Evolutionary conservation across 1,284 basidiomycete genomes (phyloP).

Genomic region (Ustilago xerochloae): DNA sequence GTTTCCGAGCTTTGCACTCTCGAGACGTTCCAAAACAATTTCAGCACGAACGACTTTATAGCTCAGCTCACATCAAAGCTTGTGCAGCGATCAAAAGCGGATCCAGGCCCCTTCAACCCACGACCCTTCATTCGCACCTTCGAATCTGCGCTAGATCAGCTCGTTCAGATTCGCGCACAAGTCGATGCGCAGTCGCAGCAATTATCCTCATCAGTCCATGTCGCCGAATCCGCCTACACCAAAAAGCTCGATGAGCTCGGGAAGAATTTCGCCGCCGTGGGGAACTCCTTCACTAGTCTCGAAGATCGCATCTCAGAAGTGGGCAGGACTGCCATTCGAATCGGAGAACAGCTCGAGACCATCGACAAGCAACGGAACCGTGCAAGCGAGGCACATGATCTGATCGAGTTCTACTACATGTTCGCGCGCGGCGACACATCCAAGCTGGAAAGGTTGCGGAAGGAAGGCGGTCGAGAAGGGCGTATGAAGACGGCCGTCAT

Average conservation of each 20-base stretch:
- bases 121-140: conserved; percentile 91
- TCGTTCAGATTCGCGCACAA: conserved; percentile 85
- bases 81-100: conserved; percentile 82
- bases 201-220: conserved; percentile 89
- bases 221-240: conserved; percentile 91
- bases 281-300: conserved; percentile 58
- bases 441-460: conserved; percentile 81
- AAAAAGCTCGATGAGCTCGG: conserved; percentile 91
- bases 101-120: conserved; percentile 89
- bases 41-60: conserved; percentile 90
- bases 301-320: conserved; percentile 82
- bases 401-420: conserved; percentile 95
- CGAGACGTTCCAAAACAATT: conserved; percentile 79
- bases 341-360: conserved; percentile 91
- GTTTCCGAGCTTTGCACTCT: conserved; percentile 77
- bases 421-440: conserved; percentile 86
- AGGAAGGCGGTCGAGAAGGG: conserved; percentile 79
- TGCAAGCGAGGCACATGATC: conserved; percentile 90
- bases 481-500: conserved; percentile 88
- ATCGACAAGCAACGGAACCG: conserved; percentile 91
- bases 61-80: conserved; percentile 84
- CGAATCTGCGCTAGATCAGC: conserved; percentile 85
- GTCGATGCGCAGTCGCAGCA: conserved; percentile 88
- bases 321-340: conserved; percentile 90
- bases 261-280: conserved; percentile 80